Evolutionary conservation across 192 early-diverging fungal genomes (phyloP), one percentile per base, ranked within the genome.

Genomic region (Cetraspora pellucida): DNA sequence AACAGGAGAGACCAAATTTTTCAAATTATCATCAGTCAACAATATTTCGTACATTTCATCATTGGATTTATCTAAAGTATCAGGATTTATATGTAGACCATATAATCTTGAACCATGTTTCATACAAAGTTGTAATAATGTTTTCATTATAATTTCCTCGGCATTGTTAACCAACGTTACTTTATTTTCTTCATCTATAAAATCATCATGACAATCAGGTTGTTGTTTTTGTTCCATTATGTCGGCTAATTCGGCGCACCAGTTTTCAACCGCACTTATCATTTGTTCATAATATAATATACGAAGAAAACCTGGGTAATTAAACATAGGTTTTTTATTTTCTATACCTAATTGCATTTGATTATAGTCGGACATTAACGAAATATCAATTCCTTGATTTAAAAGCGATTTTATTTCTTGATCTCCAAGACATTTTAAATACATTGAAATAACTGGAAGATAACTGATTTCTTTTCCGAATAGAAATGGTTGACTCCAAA

Each of bases 311-410:
- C 25, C 25, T 59, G 58, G 58, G 25, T 59, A 59, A 21, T 21
- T 21, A 27, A 59, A 59, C n/a, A 59, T 21, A 25, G 25, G 58
- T 59, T 16, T 14, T 54, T n/a, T 54, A 19, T n/a, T 54, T 0
- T 54, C 13, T 54, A 19, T 14, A 54, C 50, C 13, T 54, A 54
- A 19, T 54, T 54, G 16, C 50, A 54, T 54, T n/a, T 10, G 23
- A 59, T 25, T 59, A 59, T 59, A 59, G 21, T 59, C 25, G 4
- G n/a, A 23, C 50, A 54, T 54, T 54, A 54, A 14, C 19, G 50
- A 54, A 59, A 59, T 59, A 27, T 59, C 58, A 25, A 59, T 59
- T 59, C 58, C 58, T 59, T 59, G 58, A 59, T 25, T 28, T 59
- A 25, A 59, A 8, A 59, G 21, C 2, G 16, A 10, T 23, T 59